Evolutionary conservation across 306 rosid genomes (phyloP).

Genomic region (Vigna nakashimae): DNA sequence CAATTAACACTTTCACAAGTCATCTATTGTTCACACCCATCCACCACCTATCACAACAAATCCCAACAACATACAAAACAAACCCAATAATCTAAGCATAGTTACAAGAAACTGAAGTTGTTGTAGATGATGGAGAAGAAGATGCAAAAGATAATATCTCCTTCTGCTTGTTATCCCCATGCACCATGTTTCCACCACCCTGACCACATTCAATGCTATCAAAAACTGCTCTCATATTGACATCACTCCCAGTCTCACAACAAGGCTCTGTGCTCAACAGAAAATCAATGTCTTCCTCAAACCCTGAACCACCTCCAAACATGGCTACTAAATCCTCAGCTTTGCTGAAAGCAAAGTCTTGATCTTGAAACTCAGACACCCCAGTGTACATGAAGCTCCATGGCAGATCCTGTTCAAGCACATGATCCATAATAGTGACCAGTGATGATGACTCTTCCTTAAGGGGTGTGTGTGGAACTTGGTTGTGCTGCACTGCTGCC

Average conservation of each 20-base stretch:
- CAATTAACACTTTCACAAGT: slow-evolving; percentile 32
- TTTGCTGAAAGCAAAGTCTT: slow-evolving; percentile 46
- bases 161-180: slow-evolving; percentile 35
- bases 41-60: slow-evolving; percentile 40
- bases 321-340: slow-evolving; percentile 48
- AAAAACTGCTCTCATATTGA: slow-evolving; percentile 46
- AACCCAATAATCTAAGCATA: slow-evolving; percentile 45
- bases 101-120: slow-evolving; percentile 60
- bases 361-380: slow-evolving; percentile 48
- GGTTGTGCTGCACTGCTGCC: slow-evolving; percentile 22
- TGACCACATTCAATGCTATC: slow-evolving; percentile 36
- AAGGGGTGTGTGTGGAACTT: slow-evolving; percentile 31
- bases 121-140: slow-evolving; percentile 69
- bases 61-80: slow-evolving; percentile 32
- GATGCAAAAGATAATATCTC: slow-evolving; percentile 43
- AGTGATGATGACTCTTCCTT: slow-evolving; percentile 48
- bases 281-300: slow-evolving; percentile 70
- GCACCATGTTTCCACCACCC: slow-evolving; percentile 43
- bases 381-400: slow-evolving; percentile 71
- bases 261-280: slow-evolving; percentile 53
- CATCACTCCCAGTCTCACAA: slow-evolving; percentile 36
- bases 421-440: slow-evolving; percentile 50
- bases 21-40: slow-evolving; percentile 29
- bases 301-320: slow-evolving; percentile 55
- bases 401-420: slow-evolving; percentile 49